Conservation (phyloP, 768 basidiomycete genomes). For the Vararia minispora region DNA sequence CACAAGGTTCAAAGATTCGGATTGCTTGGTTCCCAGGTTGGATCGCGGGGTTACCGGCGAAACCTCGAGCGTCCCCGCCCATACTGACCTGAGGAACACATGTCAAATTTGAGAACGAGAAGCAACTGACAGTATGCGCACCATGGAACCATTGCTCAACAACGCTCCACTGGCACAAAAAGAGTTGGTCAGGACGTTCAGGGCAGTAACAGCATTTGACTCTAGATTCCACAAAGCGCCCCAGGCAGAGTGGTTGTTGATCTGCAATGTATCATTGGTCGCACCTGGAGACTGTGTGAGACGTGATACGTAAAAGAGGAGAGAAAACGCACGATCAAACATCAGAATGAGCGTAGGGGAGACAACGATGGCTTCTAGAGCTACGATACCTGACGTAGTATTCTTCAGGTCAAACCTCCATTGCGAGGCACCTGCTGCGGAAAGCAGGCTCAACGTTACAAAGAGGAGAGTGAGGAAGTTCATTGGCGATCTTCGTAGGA, state of each 20-base stretch:
- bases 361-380: constrained; percentile 17
- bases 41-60: constrained; percentile 6
- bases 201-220: constrained; percentile 12
- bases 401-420: constrained; percentile 14
- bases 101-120: neutral
- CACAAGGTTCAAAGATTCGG: constrained; percentile 22
- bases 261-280: constrained; percentile 14
- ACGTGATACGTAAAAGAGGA: no score
- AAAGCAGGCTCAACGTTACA: no score
- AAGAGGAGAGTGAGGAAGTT: no score
- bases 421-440: no score
- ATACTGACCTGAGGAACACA: constrained; percentile 15
- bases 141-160: constrained; percentile 25
- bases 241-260: constrained; percentile 17
- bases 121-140: constrained; percentile 3
- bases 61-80: constrained; percentile 11
- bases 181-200: constrained; percentile 20
- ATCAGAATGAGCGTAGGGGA: constrained; percentile 16
- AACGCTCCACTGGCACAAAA: constrained; percentile 24
- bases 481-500: no score
- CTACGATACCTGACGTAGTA: constrained; percentile 16
- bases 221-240: constrained; percentile 17
- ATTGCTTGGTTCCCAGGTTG: constrained; percentile 14
- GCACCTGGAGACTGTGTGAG: no score
- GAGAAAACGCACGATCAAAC: constrained; percentile 17